Base-by-base conservation (phyloP, 2,329 filamentous ascomycete species). In the Ophiostoma angusticollis region DNA sequence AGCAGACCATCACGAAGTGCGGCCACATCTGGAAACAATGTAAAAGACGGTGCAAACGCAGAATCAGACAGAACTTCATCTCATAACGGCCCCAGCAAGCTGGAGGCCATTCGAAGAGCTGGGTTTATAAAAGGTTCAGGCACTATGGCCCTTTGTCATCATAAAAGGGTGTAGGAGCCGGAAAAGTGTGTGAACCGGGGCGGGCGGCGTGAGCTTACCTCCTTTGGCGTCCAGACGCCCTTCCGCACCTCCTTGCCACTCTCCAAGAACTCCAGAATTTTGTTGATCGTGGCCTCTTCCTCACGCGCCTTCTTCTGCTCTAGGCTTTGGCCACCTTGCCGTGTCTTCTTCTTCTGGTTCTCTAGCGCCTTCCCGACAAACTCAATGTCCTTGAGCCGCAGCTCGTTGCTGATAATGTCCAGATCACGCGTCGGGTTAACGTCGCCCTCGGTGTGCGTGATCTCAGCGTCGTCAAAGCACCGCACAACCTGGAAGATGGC, bases 381-480 rank as follows among this genome's bases (percentile, higher is more conserved):
- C 68, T 98, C 93, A 49, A 95, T 95, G 64, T 98, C 91, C 70
- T 98, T 98, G 61, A 95, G 79, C 47, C 89, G 79, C 56, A 98
- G 69, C 67, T 98, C 91, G 58, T 96, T 87, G 60, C 80, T 85
- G 64, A 98, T 96, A 61, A 98, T 98, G 56, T 85, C 83, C 51
- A 98, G 64, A 70, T 98, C 91, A 57, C 91, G 80, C 45, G 83
- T 75, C 24, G 91, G 93, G 65, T 98, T 84, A 53, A 98, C 93
- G 54, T 98, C 91, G 59, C 91, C 93, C 71, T 98, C 93, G 49
- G 98, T 87, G 73, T 98, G 91, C 54, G 95, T 96, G 55, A 98
- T 98, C 66, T 98, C 91, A 44, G 89, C 91, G 70, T 98, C 91
- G 58, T 98, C 93, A 65, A 98, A 95, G 67, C 84, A 93, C 54